These are phyloP conservation scores for Irpex sp. DNA, from an alignment of 1,284 basidiomycete genomes.

Conservation along the genomic window DNA sequence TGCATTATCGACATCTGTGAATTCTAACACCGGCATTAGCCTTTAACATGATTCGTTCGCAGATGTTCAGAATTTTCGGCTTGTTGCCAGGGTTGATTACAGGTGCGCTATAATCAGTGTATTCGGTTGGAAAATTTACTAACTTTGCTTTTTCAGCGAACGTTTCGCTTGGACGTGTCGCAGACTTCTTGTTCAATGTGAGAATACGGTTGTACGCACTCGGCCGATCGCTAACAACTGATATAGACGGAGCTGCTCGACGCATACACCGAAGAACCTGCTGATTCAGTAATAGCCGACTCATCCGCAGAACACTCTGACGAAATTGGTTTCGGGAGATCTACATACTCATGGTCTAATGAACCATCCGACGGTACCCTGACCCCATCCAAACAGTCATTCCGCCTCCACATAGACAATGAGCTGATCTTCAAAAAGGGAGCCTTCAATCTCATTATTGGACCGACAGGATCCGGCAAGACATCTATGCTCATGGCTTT, in stretches of 20 bases:
- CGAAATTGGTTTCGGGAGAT: constrained; percentile 36
- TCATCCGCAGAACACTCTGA: constrained; percentile 21
- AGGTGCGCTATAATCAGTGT: constrained; percentile 18
- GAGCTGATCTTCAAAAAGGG: constrained; percentile 57
- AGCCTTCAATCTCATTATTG: constrained; percentile 59
- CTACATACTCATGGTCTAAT: constrained; percentile 39
- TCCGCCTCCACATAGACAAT: constrained; percentile 45
- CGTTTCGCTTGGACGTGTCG: constrained; percentile 48
- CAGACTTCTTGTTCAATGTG: constrained; percentile 42
- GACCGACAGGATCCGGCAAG: constrained; percentile 55
- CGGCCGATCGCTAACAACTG: not conserved
- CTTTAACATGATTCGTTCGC: constrained; percentile 31
- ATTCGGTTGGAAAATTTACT: constrained; percentile 1
- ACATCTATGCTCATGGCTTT: constrained; percentile 53
- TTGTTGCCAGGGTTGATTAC: constrained; percentile 31
- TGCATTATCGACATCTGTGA: not conserved
- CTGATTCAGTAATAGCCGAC: constrained; percentile 18
- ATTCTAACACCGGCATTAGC: constrained; percentile 13
- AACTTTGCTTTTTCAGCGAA: constrained; percentile 27
- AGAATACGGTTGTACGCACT: constrained; percentile 14
- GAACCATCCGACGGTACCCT: constrained; percentile 24
- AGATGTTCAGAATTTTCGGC: constrained; percentile 30
- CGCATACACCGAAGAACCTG: constrained; percentile 30
- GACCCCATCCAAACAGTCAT: constrained; percentile 35
- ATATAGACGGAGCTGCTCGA: constrained; percentile 47